Conservation (phyloP, 2,329 filamentous ascomycete species). For the Saccharata proteae region DNA sequence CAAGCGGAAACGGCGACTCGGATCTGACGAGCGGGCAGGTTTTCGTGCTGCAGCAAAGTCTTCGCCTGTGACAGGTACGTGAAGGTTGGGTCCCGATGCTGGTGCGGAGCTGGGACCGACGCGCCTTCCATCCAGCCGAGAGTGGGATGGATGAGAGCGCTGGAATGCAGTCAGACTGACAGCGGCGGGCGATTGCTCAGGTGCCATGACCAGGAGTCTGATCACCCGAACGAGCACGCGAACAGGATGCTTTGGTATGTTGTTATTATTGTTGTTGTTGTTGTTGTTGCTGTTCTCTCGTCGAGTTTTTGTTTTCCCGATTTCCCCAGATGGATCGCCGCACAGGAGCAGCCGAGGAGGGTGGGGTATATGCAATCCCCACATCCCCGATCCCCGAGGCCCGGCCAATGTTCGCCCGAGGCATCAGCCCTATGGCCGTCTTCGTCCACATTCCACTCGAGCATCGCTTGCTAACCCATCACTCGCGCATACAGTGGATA, state of each 20-base stretch:
- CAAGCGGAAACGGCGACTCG: not conserved
- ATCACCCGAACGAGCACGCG: conserved; percentile 69
- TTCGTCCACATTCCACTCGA: too few relatives aligned
- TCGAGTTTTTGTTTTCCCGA: too few relatives aligned
- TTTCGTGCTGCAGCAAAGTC: conserved; percentile 45
- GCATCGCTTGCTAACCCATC: conserved; percentile 6
- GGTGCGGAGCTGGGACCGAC: too few relatives aligned
- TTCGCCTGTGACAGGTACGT: conserved; percentile 44
- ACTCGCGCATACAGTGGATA: conserved; percentile 11
- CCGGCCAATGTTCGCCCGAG: too few relatives aligned
- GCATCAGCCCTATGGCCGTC: conserved; percentile 1
- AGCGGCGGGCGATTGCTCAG: conserved; percentile 19
- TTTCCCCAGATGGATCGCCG: too few relatives aligned
- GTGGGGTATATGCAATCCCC: conserved; percentile 1
- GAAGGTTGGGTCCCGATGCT: too few relatives aligned
- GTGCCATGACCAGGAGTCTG: conserved; percentile 62
- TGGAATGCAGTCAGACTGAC: not conserved
- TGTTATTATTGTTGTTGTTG: too few relatives aligned
- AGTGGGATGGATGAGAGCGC: not conserved
- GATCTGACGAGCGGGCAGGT: conserved; percentile 22
- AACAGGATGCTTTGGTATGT: conserved; percentile 65
- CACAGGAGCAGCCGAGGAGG: not conserved
- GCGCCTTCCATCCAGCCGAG: not conserved
- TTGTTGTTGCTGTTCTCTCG: too few relatives aligned
- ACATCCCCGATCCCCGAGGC: conserved; percentile 1